Evolutionary conservation across 1,284 basidiomycete species (phyloP).

Genomic region (Blastosporella zonata): DNA sequence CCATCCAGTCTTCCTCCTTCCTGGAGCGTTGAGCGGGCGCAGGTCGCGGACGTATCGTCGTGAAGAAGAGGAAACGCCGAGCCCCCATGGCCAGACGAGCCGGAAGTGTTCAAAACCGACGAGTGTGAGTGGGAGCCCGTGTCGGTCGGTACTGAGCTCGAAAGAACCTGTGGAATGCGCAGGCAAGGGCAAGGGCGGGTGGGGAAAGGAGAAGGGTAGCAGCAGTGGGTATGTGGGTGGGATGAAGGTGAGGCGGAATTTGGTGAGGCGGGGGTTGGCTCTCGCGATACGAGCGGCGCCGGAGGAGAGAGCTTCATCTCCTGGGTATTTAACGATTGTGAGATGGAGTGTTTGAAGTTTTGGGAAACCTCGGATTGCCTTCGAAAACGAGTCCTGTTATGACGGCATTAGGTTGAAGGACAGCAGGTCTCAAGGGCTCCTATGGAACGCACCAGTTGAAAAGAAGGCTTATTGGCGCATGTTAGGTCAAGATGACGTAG

Average conservation of each 20-base stretch:
- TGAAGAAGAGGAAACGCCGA: slow-evolving; percentile 35
- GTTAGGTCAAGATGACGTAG: slow-evolving; percentile 59
- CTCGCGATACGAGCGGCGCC: slow-evolving; percentile 62
- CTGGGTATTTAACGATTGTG: slow-evolving; percentile 62
- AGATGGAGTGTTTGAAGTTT: slow-evolving; percentile 59
- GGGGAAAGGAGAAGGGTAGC: slow-evolving; percentile 37
- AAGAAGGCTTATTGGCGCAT: slow-evolving; percentile 65
- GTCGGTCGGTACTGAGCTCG: slow-evolving; percentile 48
- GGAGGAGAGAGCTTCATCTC: slow-evolving; percentile 53
- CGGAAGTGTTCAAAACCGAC: slow-evolving; percentile 34
- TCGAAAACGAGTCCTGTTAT: slow-evolving; percentile 48
- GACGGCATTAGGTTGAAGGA: slow-evolving; percentile 4
- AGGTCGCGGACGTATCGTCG: slow-evolving; percentile 45
- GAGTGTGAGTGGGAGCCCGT: slow-evolving; percentile 40
- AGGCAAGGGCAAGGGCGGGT: slow-evolving; percentile 34
- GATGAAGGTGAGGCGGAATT: slow-evolving; percentile 63
- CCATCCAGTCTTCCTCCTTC: slow-evolving; percentile 31
- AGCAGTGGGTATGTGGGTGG: slow-evolving; percentile 42
- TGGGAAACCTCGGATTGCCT: slow-evolving; percentile 53
- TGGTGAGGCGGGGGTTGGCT: slow-evolving; percentile 57
- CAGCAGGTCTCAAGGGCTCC: background rate
- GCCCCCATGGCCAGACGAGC: slow-evolving; percentile 40
- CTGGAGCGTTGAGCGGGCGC: slow-evolving; percentile 41
- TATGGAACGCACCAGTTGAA: slow-evolving; percentile 54
- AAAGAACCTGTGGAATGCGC: slow-evolving; percentile 48